A percentile compares a stretch with the other conserved stretches of the same genome.
phyloP scores from a whole-genome alignment of 1,139 yeast species.

The Suhomyces ambrosiae region DNA sequence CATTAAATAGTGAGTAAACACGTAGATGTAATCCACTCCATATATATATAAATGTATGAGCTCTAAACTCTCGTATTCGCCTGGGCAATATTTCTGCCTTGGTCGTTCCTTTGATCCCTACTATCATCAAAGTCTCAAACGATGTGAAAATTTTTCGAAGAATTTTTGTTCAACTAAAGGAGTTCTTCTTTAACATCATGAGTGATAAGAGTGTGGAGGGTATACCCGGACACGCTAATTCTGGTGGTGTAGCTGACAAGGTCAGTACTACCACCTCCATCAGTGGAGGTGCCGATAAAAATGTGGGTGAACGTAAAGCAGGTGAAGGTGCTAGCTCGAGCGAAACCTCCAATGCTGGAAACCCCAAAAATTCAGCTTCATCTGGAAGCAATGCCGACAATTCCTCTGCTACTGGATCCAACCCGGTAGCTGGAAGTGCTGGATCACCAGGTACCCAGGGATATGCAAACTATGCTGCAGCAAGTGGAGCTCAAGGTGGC shows the following conservation, averaged over 20 bases:
- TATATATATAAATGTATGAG: not conserved
- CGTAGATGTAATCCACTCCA: not conserved
- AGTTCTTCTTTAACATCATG: constrained; percentile 13
- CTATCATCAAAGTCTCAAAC: constrained; percentile 11
- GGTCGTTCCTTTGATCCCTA: constrained; percentile 10
- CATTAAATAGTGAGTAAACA: not conserved
- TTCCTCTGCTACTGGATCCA: constrained; percentile 10
- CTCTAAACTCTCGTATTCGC: not conserved
- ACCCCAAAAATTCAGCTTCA: constrained; percentile 5
- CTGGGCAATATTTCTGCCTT: not conserved
- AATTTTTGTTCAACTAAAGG: constrained; percentile 10
- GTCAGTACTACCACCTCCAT: constrained; percentile 5
- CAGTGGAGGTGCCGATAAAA: constrained; percentile 9
- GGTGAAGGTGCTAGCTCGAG: constrained; percentile 3
- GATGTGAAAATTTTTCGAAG: constrained; percentile 14
- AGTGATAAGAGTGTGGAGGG: constrained; percentile 16
- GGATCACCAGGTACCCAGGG: constrained; percentile 11
- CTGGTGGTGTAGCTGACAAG: constrained; percentile 11
- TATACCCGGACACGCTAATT: constrained; percentile 13
- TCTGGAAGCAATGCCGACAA: constrained; percentile 16
- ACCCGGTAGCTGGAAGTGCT: constrained; percentile 10
- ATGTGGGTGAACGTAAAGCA: constrained; percentile 2
- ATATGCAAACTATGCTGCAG: constrained; percentile 1
- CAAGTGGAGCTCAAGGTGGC: constrained; percentile 8
- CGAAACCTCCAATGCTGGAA: not conserved